Evolutionary conservation across 2,329 filamentous ascomycete genomes (phyloP).

Genomic region (Colletotrichum euphorbiae): DNA sequence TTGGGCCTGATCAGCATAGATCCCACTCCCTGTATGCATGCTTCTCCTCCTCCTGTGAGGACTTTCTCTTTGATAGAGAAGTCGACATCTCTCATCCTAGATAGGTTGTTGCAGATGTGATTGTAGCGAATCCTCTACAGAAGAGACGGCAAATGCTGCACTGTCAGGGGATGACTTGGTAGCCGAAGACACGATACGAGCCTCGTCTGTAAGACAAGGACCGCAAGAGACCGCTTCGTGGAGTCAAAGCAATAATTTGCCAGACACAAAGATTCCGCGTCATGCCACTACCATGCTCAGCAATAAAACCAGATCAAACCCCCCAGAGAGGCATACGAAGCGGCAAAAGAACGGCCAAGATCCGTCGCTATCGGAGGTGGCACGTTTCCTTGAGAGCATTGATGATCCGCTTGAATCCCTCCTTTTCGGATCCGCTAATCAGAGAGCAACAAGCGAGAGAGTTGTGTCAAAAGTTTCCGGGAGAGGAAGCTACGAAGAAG

Average conservation of each 20-base stretch:
- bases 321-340: neutral
- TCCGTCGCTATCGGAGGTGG: neutral
- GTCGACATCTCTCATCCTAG: too few relatives aligned
- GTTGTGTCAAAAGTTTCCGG: neutral
- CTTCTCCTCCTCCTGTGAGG: too few relatives aligned
- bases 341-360: neutral
- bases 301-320: neutral
- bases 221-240: neutral
- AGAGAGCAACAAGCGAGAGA: neutral
- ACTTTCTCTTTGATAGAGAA: too few relatives aligned
- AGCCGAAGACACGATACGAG: neutral
- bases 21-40: too few relatives aligned
- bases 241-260: too few relatives aligned
- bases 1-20: too few relatives aligned
- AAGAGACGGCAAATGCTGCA: too few relatives aligned
- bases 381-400: neutral
- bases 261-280: neutral
- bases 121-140: too few relatives aligned
- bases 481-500: neutral
- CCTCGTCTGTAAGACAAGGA: neutral
- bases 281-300: neutral
- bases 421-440: neutral
- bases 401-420: neutral
- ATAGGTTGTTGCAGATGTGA: too few relatives aligned
- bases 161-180: neutral